Base-by-base conservation (phyloP, 163 green algal species). In the Scenedesmus sp. region DNA sequence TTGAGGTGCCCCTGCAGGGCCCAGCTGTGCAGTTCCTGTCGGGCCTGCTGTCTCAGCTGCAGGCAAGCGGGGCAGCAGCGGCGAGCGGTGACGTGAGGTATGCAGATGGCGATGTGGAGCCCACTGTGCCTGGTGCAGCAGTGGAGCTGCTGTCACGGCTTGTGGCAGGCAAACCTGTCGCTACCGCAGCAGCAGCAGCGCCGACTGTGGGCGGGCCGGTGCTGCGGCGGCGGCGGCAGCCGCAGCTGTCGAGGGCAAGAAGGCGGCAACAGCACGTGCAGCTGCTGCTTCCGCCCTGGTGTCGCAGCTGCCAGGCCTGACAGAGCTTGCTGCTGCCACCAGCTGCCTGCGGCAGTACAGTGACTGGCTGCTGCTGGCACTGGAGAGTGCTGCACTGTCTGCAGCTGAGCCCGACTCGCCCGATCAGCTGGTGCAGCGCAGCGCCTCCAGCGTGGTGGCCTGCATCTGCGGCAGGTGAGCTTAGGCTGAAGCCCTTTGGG, bases 361-460 rank as follows among this genome's bases (percentile, higher is more conserved):
- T 3, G 88, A 92, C 46, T 92, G 88, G 88, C 81, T 92, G 81
- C 33, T 92, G 81, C 88, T 92, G 88, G 88, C 88, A 2, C 70
- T 92, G 35, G 88, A 92, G 44, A 89, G 46, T 30, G 88, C 88
- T 30, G 81, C 26, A 3, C 81, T 49, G 68, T 92, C 88, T 24
- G 87, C 80, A 86, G 88, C 88, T 35, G 56, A 37, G 1, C 88
- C 88, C 2, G 70, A 88, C 24, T 65, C 81, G 33, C 81, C 88
- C 1, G 88, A 92, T 56, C 40, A 46, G 15, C 68, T 92, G 10
- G 81, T 88, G 61, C 16, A 72, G 59, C 68, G 82, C 7, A 76
- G 44, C 15, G 82, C 88, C 18, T 59, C 88, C n/a, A 89, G 59
- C 16, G 88, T 92, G 37, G 81, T 88, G 56, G 82, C 88, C 49